Percentiles rank a stretch among this genome's conserved stretches.
Conservation (phyloP, 1,139 yeast genomes). For the Protomyces arabidopsidicola region DNA sequence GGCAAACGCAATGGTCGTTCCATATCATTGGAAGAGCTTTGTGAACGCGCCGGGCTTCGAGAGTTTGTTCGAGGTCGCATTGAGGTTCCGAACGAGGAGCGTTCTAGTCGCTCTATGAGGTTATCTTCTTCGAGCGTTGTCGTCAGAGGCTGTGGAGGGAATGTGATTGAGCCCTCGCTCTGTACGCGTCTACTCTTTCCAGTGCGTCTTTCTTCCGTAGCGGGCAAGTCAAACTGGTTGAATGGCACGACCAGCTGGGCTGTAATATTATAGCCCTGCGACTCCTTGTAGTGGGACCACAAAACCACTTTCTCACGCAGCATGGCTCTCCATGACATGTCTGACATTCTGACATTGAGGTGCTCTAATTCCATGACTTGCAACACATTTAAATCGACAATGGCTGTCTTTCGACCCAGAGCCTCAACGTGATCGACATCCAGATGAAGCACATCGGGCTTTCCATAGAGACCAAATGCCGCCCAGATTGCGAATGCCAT, state of each 20-base stretch:
- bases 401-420: neutral
- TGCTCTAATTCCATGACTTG: neutral
- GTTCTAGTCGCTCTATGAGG: neutral
- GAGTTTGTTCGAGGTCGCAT: neutral
- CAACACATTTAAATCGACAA: neutral
- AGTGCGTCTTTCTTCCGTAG: neutral
- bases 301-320: conserved; percentile 14
- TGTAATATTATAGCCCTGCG: neutral
- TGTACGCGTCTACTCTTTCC: conserved; percentile 9
- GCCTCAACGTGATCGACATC: conserved; percentile 12
- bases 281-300: neutral
- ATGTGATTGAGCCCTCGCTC: conserved; percentile 18
- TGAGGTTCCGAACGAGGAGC: neutral
- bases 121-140: conserved; percentile 20
- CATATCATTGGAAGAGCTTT: neutral
- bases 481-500: conserved; percentile 7
- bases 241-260: neutral
- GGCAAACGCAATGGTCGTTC: neutral
- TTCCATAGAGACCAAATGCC: conserved; percentile 6
- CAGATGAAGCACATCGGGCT: conserved; percentile 7
- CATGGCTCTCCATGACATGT: neutral
- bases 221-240: neutral
- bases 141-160: conserved; percentile 1
- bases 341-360: neutral
- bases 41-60: neutral